These are phyloP conservation scores for Nidula niveotomentosa DNA, from an alignment of 1,284 basidiomycete species.

Conservation along the genomic window DNA sequence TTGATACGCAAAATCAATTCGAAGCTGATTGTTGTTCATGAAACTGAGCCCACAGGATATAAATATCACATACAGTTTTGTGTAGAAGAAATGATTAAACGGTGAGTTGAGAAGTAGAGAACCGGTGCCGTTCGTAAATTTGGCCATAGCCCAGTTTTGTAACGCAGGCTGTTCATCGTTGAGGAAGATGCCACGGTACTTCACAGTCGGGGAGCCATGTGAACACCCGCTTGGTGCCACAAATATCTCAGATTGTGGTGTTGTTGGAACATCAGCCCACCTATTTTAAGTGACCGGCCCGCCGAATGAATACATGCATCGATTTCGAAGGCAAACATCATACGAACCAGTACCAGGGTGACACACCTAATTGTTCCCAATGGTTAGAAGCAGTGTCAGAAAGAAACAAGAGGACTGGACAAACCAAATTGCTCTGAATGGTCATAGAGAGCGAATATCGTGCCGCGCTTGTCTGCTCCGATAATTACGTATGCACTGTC, in stretches of 20 bases:
- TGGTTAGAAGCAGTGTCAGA: background rate
- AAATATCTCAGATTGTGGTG: slow-evolving; percentile 46
- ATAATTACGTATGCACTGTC: slow-evolving; percentile 63
- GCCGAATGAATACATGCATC: slow-evolving; percentile 2
- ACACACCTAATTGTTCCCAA: slow-evolving; percentile 41
- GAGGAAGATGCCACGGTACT: slow-evolving; percentile 69
- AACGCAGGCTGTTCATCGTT: slow-evolving; percentile 68
- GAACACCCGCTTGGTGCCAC: slow-evolving; percentile 52
- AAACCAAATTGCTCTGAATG: slow-evolving; percentile 71
- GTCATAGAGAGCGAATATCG: slow-evolving; percentile 70
- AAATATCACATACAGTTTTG: slow-evolving; percentile 42
- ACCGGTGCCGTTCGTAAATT: slow-evolving; percentile 67
- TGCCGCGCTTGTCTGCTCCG: slow-evolving; percentile 66
- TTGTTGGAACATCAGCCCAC: slow-evolving; percentile 71
- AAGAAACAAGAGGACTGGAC: background rate
- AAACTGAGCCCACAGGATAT: background rate
- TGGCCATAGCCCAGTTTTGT: slow-evolving; percentile 61
- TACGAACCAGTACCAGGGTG: slow-evolving; percentile 63
- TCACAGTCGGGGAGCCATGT: slow-evolving; percentile 68
- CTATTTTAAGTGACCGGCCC: slow-evolving; percentile 24
- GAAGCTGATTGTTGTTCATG: slow-evolving; percentile 34
- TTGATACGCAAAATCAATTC: slow-evolving; percentile 70
- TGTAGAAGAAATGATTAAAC: slow-evolving; percentile 68
- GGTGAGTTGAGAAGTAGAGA: slow-evolving; percentile 46
- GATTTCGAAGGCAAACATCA: background rate